Percentiles rank a stretch among this genome's conserved stretches.
These are phyloP conservation scores for Hanseniaspora hatyaiensis DNA, from an alignment of 805 yeast genomes.

Conservation along the genomic window DNA sequence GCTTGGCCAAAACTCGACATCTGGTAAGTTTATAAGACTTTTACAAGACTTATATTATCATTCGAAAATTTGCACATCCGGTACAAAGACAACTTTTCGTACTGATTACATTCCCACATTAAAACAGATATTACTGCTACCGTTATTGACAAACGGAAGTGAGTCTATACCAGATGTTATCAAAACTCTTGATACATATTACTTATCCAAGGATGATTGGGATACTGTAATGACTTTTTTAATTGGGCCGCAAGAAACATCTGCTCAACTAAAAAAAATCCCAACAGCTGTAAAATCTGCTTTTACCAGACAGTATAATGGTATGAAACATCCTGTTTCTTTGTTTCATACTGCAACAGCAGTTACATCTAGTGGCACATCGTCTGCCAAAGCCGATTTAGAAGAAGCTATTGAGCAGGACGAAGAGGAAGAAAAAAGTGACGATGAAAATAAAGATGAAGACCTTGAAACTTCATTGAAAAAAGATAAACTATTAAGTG, in stretches of 20 bases:
- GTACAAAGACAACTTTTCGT: constrained; percentile 64
- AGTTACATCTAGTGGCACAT: constrained; percentile 18
- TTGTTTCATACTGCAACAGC: constrained; percentile 61
- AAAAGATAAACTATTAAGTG: constrained; percentile 29
- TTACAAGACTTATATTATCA: constrained; percentile 84
- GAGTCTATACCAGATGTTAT: constrained; percentile 60
- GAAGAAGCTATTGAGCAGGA: constrained; percentile 30
- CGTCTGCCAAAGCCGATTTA: constrained; percentile 27
- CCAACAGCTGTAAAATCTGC: constrained; percentile 71
- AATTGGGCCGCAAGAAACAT: constrained; percentile 48
- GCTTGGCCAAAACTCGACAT: constrained; percentile 83
- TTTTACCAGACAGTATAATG: constrained; percentile 77
- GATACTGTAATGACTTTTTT: constrained; percentile 75
- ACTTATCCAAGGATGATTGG: constrained; percentile 83
- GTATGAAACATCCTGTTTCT: constrained; percentile 68
- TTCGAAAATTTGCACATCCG: constrained; percentile 65
- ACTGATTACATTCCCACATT: constrained; percentile 62
- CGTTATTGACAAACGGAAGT: constrained; percentile 43
- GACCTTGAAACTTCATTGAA: constrained; percentile 28
- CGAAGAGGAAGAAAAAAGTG: constrained; percentile 26
- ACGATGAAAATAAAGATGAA: constrained; percentile 21
- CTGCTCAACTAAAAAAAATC: constrained; percentile 43
- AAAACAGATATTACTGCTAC: constrained; percentile 44
- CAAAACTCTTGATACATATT: constrained; percentile 70
- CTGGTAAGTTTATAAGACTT: constrained; percentile 62